Base-by-base conservation (phyloP, 306 rosid species). In the Oemleria cerasiformis region DNA sequence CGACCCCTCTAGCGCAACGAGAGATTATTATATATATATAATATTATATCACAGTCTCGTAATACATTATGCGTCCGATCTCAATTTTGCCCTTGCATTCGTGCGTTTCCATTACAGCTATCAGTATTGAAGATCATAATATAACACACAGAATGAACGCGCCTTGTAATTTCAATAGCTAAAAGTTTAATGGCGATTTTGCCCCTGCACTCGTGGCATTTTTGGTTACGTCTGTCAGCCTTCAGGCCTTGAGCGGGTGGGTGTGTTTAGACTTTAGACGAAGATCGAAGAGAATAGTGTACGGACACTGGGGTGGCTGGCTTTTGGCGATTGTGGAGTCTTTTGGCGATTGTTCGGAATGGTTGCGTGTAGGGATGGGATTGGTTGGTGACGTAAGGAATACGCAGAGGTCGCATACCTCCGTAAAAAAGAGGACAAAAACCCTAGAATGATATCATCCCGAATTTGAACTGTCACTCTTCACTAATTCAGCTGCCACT, bases 371-470 rank as follows among this genome's bases (percentile, higher is more conserved):
- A 4, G 34, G 60, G 55, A 44, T 9, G 54, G 38, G 53, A 81
- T 68, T 71, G 80, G 81, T 40, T 21, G 62, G 68, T 82, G 84
- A 84, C 83, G 87, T 79, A 56, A 74, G 80, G 10, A 49, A 38
- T 34, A 75, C 85, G 82, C 85, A 77, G 71, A 44, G 60, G 47
- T 42, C 1, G 16, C 73, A 70, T 57, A 80, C 65, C 62, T 61
- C 49, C 2, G 15, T 45, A 13, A 10, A 57, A 65, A 71, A 65
- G 15, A 63, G 6, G 79, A 67, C 67, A 84, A 78, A 43, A 54
- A 36, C 3, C 56, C 67, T 30, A 61, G 45, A 67, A 60, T 58
- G 55, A 58, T 1, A 48, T 44, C 61, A 56, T 56, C 45, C 8
- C 44, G 19, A 44, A 54, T 55, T 63, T 65, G 69, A 45, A 47